Percentiles rank a stretch among this genome's conserved stretches.
phyloP scores from a whole-genome alignment of 768 basidiomycete genomes.

The Mycena metata region DNA sequence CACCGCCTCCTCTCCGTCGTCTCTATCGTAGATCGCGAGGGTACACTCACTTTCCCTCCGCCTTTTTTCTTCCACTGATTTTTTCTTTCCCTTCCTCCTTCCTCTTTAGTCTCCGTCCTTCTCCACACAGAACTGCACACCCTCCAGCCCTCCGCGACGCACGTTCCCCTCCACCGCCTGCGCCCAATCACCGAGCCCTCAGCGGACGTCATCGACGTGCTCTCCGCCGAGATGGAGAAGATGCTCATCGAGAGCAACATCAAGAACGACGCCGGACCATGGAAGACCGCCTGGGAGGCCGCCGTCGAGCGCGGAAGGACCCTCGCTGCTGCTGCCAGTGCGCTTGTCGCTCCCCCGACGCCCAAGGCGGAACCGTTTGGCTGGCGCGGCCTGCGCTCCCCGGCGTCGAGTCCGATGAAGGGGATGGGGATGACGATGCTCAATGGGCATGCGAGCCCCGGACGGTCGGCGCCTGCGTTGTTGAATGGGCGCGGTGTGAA shows the following conservation, averaged over 20 bases:
- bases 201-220: conserved; percentile 52
- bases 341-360: background rate
- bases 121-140: conserved; percentile 69
- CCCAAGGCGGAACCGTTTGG: background rate
- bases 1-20: conserved; percentile 59
- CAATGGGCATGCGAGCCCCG: background rate
- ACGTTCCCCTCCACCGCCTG: conserved; percentile 55
- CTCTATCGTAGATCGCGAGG: conserved; percentile 66
- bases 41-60: conserved; percentile 44
- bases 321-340: background rate
- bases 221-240: conserved; percentile 73
- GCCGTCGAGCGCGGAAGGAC: conserved; percentile 48
- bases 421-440: background rate
- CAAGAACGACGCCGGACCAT: conserved; percentile 67
- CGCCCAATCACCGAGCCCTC: conserved; percentile 50
- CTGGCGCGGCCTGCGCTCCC: conserved; percentile 1
- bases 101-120: conserved; percentile 60
- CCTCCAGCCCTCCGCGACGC: conserved; percentile 56
- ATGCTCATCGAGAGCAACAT: conserved; percentile 75
- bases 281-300: conserved; percentile 65
- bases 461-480: background rate
- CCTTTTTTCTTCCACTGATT: background rate
- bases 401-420: conserved; percentile 11
- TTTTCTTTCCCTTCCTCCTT: background rate
- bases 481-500: conserved; percentile 8